Conservation (phyloP, 345 rosid species). For the Eutrema heterophyllum region DNA sequence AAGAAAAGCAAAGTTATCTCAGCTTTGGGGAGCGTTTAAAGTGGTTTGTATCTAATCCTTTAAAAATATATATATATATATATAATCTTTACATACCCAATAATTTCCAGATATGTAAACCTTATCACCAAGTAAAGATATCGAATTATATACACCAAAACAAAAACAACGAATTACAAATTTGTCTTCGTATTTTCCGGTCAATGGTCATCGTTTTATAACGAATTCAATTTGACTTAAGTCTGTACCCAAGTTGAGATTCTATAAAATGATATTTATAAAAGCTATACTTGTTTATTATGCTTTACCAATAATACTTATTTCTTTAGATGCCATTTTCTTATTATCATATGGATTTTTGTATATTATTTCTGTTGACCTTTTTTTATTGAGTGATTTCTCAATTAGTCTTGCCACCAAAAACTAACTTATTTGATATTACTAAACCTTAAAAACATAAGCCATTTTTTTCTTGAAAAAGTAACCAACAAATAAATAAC, state of each 20-base stretch:
- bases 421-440: not conserved
- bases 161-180: not conserved
- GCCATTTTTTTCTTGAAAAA: too few relatives aligned
- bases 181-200: not conserved
- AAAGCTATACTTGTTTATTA: not conserved
- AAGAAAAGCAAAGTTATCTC: not conserved
- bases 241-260: constrained; percentile 9
- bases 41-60: not conserved
- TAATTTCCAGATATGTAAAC: not conserved
- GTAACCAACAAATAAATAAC: too few relatives aligned
- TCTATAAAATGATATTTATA: not conserved
- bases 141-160: not conserved
- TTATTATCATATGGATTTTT: not conserved
- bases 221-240: constrained; percentile 9
- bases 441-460: too few relatives aligned
- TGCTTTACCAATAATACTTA: not conserved
- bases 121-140: not conserved
- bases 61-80: too few relatives aligned
- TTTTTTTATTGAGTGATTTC: not conserved
- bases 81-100: too few relatives aligned
- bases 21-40: constrained; percentile 11
- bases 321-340: not conserved
- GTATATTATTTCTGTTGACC: too few relatives aligned
- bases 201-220: constrained; percentile 5
- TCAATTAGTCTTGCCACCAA: too few relatives aligned